Evolutionary conservation across 1,139 yeast species (phyloP), one percentile per base, ranked within the genome.

Genomic region (Yamadazyma aaseri): DNA sequence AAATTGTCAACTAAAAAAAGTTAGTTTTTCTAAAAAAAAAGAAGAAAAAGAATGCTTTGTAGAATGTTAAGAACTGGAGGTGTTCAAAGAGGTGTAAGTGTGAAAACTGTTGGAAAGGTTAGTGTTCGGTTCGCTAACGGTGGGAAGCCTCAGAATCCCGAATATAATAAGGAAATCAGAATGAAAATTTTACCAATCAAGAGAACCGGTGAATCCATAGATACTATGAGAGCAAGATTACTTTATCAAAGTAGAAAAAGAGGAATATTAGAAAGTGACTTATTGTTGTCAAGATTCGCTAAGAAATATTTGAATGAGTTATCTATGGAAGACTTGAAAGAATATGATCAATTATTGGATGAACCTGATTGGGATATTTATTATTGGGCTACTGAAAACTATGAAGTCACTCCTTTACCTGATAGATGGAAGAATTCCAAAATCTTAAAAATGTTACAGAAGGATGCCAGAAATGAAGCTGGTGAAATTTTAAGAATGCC

Each of bases 361-460:
- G 96, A 90, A 60, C 78, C 92, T 11, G 99, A 92, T 58, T 94
- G 98, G 98, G 98, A 92, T 56, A 90, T 92, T 44, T 94, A 87
- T 60, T 92, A 92, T 64, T 92, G 98, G 97, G 96, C 95, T 16
- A 87, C 97, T 6, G 75, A 76, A 49, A 86, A 86, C 60, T 85
- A 70, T 51, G 80, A 77, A 24, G 78, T 82, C 16, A 85, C 90
- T 34, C 95, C 95, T 11, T 69, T 90, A 45, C 97, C 97, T 5
- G 90, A 85, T 30, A 73, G 74, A 51, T 90, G 96, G 96, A 71
- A 79, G 54, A 55, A 81, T 39, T 77, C 86, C 12, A 63, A 73
- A 50, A 65, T 92, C 29, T 71, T 92, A 68, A 57, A 58, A 38
- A 56, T 73, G 64, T 65, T 92, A 46, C 92, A 89, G 55, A 79